Percentiles rank a stretch among this genome's conserved stretches.
These are phyloP conservation scores for Gaultheria prostrata DNA, from an alignment of 148 eudicot genomes.

Conservation along the genomic window DNA sequence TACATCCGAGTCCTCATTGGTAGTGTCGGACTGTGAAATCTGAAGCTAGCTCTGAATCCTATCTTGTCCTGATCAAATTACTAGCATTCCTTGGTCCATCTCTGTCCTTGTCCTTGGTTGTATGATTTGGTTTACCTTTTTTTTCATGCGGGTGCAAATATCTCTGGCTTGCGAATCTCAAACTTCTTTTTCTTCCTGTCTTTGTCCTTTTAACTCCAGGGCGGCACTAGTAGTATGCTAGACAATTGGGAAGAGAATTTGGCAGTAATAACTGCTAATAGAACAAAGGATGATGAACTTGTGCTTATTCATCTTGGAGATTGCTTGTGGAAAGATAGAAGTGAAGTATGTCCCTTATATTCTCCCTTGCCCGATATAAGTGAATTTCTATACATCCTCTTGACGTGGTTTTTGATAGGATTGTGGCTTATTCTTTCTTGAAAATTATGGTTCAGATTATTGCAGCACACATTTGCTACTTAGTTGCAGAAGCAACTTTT, in stretches of 20 bases:
- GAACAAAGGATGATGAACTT: constrained; percentile 84
- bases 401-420: too few species aligned
- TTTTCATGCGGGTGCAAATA: background rate
- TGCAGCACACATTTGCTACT: constrained; percentile 88
- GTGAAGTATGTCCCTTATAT: constrained; percentile 51
- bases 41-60: background rate
- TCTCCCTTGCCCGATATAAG: background rate
- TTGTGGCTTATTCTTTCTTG: constrained; percentile 18
- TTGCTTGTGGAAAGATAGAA: constrained; percentile 76
- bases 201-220: constrained; percentile 30
- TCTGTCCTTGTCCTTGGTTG: background rate
- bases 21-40: background rate
- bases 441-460: constrained; percentile 43
- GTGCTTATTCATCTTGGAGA: constrained; percentile 94
- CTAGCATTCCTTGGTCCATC: background rate
- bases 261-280: constrained; percentile 77
- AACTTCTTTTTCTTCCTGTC: constrained; percentile 5
- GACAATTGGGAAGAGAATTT: constrained; percentile 88
- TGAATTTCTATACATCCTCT: background rate
- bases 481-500: constrained; percentile 80
- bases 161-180: constrained; percentile 4
- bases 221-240: constrained; percentile 61
- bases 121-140: background rate
- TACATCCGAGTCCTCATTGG: background rate
- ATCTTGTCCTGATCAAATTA: background rate